These are phyloP conservation scores for Monilinia vaccinii-corymbosi DNA, from an alignment of 2,329 filamentous ascomycete species.

Conservation along the genomic window DNA sequence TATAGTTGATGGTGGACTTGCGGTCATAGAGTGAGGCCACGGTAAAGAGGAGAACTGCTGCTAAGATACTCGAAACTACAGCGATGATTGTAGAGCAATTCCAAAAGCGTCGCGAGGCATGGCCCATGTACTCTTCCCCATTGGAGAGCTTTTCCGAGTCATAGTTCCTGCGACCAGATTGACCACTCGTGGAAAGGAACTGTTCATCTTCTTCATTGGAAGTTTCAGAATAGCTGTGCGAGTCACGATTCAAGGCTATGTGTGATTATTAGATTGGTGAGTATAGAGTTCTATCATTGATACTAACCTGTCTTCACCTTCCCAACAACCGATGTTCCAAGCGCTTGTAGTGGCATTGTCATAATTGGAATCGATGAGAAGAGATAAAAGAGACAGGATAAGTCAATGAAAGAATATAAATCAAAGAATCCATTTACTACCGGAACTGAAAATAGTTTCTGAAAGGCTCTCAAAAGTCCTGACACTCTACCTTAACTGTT, in stretches of 20 bases:
- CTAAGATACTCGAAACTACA: background rate
- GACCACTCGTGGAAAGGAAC: background rate
- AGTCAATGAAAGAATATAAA: background rate
- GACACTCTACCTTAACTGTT: too few species aligned
- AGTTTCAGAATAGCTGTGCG: background rate
- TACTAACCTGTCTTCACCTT: background rate
- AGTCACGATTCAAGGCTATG: background rate
- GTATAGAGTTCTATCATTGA: too few species aligned
- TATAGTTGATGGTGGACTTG: background rate
- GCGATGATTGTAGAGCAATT: background rate
- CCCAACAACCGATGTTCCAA: background rate
- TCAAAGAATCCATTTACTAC: too few species aligned
- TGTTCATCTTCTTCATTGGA: background rate
- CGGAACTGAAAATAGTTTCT: too few species aligned
- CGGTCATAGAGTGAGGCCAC: background rate
- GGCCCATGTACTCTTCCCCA: background rate
- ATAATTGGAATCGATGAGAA: background rate
- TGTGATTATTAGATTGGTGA: background rate
- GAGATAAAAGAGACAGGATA: background rate
- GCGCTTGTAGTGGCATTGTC: background rate
- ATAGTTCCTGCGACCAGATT: background rate
- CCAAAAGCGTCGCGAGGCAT: background rate
- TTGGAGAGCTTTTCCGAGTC: background rate
- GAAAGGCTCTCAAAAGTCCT: too few species aligned
- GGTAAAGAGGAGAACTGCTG: background rate